Percentiles rank a stretch among this genome's conserved stretches.
These are phyloP conservation scores for Chytriomyces confervae DNA, from an alignment of 192 early-diverging fungal genomes.

Conservation along the genomic window DNA sequence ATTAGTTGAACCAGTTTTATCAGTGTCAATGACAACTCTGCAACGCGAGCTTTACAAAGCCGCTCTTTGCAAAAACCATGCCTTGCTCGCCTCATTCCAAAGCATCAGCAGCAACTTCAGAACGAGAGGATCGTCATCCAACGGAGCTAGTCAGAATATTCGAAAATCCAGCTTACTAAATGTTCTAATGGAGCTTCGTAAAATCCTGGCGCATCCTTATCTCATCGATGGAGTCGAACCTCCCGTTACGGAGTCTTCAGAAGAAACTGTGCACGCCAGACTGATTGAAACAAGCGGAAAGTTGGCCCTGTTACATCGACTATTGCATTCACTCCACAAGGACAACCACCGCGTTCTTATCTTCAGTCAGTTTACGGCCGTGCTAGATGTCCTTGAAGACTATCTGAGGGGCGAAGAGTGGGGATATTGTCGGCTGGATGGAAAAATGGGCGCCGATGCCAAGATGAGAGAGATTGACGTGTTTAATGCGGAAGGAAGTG, in stretches of 20 bases:
- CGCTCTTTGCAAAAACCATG: constrained; percentile 60
- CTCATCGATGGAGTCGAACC: constrained; percentile 58
- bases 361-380: constrained; percentile 84
- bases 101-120: constrained; percentile 1
- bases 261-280: constrained; percentile 55
- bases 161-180: constrained; percentile 41
- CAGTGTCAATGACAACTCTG: constrained; percentile 73
- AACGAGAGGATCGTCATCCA: constrained; percentile 37
- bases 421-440: constrained; percentile 66
- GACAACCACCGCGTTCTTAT: constrained; percentile 72
- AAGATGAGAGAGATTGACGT: constrained; percentile 64
- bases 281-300: constrained; percentile 69
- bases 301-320: constrained; percentile 65
- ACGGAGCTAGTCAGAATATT: constrained; percentile 33
- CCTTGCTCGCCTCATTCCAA: constrained; percentile 54
- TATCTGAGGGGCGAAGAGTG: constrained; percentile 62
- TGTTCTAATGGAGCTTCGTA: constrained; percentile 72
- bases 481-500: constrained; percentile 68
- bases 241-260: constrained; percentile 21
- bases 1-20: constrained; percentile 56
- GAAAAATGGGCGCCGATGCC: constrained; percentile 53
- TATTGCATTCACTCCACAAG: constrained; percentile 68
- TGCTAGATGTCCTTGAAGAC: constrained; percentile 81
- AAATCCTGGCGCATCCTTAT: constrained; percentile 76
- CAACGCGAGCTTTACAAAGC: constrained; percentile 76